Evolutionary conservation across 2,329 filamentous ascomycete genomes (phyloP), one percentile per base, ranked within the genome.

Genomic region (Emergomyces pasteurianus): DNA sequence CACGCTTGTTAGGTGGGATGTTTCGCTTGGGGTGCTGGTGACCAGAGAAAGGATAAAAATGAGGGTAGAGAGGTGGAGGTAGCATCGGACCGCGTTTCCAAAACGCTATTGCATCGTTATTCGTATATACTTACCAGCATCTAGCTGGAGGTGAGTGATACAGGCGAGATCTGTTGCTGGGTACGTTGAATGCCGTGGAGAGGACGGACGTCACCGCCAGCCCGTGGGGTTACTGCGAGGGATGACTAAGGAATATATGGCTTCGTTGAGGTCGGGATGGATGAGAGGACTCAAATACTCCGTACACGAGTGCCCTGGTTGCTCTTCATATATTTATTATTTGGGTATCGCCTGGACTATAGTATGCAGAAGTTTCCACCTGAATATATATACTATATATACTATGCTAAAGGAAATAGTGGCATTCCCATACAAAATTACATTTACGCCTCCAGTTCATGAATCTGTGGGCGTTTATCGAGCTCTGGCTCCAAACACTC

Each of bases 401-500:
- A 23, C 23, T 21, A n/a, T 31, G 7, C 3, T 3, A 31, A 31
- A 26, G 26, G 18, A 10, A 1, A 26, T 26, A 58, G 28, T 40
- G 18, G 42, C 49, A 31, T 7, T 12, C 14, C 14, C 38, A 18
- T 31, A 16, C 49, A 31, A 52, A 52, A n/a, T 5, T 26, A 3
- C 4, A n/a, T n/a, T 54, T n/a, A 59, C 1, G 47, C 58, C 38
- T 54, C 59, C n/a, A 61, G 26, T 26, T 61, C 59, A 53, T 42
- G 52, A 21, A 61, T 46, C 42, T 26, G 23, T 12, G 14, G 5
- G 38, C n/a, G 12, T n/a, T 52, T n/a, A 4, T 14, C 52, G 36
- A 54, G 34, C 42, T 46, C 10, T n/a, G 36, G 16, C 16, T 38
- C 61, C 16, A 52, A 55, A 1, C 49, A 62, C 43, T 70, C 68